Percentiles rank a stretch among this genome's conserved stretches.
These are phyloP conservation scores for Thermomyces lanuginosus DNA, from an alignment of 2,329 filamentous ascomycete genomes.

Conservation along the genomic window DNA sequence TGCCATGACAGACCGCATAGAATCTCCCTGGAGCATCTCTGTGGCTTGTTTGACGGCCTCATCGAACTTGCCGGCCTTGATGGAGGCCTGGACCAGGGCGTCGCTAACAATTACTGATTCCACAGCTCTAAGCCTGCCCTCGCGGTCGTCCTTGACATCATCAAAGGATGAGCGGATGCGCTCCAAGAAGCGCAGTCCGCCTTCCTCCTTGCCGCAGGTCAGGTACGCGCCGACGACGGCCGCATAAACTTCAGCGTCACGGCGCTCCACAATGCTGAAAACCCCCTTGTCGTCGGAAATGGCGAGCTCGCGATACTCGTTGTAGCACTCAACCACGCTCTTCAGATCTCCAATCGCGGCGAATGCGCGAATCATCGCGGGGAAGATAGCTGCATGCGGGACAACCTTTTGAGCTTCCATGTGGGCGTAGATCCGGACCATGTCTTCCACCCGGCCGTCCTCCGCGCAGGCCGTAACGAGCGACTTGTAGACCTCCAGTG, in stretches of 20 bases:
- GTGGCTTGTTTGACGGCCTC: conserved; percentile 62
- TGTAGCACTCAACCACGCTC: conserved; percentile 87
- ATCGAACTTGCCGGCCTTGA: conserved; percentile 52
- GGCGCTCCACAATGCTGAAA: conserved; percentile 49
- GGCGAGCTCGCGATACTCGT: conserved; percentile 82
- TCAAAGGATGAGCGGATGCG: conserved; percentile 50
- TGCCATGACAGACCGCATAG: conserved; percentile 48
- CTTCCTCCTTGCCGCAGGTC: conserved; percentile 59
- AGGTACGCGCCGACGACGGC: conserved; percentile 84
- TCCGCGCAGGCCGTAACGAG: conserved; percentile 78
- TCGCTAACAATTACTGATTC: conserved; percentile 55
- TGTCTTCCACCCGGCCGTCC: conserved; percentile 64
- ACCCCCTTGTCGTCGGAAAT: conserved; percentile 65
- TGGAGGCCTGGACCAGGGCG: conserved; percentile 64
- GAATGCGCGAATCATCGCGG: conserved; percentile 89
- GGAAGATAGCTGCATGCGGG: conserved; percentile 69
- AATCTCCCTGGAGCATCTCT: conserved; percentile 38
- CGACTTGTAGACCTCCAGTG: conserved; percentile 67
- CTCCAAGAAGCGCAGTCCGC: conserved; percentile 70
- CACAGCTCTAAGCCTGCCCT: conserved; percentile 46
- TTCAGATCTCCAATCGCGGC: conserved; percentile 63
- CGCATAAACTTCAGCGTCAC: conserved; percentile 75
- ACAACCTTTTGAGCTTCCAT: conserved; percentile 65
- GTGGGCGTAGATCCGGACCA: conserved; percentile 80
- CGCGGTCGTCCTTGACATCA: conserved; percentile 30